These are phyloP conservation scores for Rhizopus arrhizus DNA, from an alignment of 371 early-diverging fungal genomes.

Conservation along the genomic window DNA sequence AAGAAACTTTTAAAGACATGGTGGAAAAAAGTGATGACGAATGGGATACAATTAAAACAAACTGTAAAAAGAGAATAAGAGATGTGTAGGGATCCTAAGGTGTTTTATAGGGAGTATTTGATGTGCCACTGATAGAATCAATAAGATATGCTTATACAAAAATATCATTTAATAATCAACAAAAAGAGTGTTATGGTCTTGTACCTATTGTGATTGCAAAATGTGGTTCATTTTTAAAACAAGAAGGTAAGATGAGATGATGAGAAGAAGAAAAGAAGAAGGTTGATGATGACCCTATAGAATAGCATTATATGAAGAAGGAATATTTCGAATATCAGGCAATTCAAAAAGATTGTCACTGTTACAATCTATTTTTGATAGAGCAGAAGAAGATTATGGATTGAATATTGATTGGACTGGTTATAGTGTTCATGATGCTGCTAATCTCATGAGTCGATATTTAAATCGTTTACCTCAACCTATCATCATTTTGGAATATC, in stretches of 20 bases:
- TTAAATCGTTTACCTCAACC: conserved; percentile 67
- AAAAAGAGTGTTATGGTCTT: conserved; percentile 39
- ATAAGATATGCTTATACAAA: conserved; percentile 41
- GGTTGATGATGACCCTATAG: not conserved
- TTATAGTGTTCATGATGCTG: conserved; percentile 68
- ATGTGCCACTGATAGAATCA: conserved; percentile 38
- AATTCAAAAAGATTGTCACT: conserved; percentile 62
- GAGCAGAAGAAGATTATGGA: conserved; percentile 53
- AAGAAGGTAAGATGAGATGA: conserved; percentile 37
- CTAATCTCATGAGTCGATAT: conserved; percentile 66
- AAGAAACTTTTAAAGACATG: conserved; percentile 38
- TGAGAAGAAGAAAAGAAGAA: not conserved
- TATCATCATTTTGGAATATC: conserved; percentile 56
- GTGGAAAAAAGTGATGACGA: conserved; percentile 43
- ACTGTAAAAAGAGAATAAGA: not conserved
- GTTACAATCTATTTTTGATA: conserved; percentile 61
- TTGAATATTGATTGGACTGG: conserved; percentile 55
- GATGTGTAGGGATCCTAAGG: not conserved
- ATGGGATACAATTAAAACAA: conserved; percentile 15
- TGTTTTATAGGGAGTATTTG: conserved; percentile 44
- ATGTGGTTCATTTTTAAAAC: conserved; percentile 59
- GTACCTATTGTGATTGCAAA: conserved; percentile 60
- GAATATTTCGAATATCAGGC: conserved; percentile 68
- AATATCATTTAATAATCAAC: conserved; percentile 39
- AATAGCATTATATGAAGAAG: conserved; percentile 45